Conservation (phyloP, 1,139 yeast genomes). For the Candida tetrigidarum region DNA sequence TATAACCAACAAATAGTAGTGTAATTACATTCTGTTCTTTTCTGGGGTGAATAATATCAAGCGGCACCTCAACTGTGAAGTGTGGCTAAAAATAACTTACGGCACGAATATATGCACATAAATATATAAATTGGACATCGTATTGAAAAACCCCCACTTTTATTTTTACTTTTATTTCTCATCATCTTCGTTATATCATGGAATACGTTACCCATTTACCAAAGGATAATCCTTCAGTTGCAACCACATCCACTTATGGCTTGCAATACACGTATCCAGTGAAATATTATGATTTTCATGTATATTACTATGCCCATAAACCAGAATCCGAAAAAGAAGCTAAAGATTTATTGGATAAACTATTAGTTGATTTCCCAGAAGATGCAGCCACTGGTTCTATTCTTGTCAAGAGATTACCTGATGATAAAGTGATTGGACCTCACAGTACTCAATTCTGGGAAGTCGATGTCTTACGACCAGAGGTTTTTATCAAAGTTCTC, state of each 20-base stretch:
- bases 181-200: constrained; percentile 19
- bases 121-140: neutral
- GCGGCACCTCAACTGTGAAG: neutral
- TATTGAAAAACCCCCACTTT: no score
- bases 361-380: constrained; percentile 29
- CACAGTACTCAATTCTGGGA: constrained; percentile 40
- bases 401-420: constrained; percentile 33
- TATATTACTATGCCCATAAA: constrained; percentile 32
- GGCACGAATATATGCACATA: constrained; percentile 2
- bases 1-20: no score
- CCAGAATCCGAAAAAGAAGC: constrained; percentile 26
- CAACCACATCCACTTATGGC: constrained; percentile 26
- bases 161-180: neutral
- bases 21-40: no score
- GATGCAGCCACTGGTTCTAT: constrained; percentile 32
- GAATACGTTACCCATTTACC: constrained; percentile 32
- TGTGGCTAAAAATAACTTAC: neutral
- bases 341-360: constrained; percentile 23
- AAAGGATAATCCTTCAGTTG: constrained; percentile 23
- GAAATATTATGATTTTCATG: constrained; percentile 39
- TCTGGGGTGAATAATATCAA: no score
- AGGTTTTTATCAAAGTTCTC: constrained; percentile 29
- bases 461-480: constrained; percentile 36
- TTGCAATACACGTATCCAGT: constrained; percentile 30
- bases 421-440: constrained; percentile 33